These are phyloP conservation scores for Tarenaya hassleriana DNA, from an alignment of 345 rosid genomes.

Conservation along the genomic window DNA sequence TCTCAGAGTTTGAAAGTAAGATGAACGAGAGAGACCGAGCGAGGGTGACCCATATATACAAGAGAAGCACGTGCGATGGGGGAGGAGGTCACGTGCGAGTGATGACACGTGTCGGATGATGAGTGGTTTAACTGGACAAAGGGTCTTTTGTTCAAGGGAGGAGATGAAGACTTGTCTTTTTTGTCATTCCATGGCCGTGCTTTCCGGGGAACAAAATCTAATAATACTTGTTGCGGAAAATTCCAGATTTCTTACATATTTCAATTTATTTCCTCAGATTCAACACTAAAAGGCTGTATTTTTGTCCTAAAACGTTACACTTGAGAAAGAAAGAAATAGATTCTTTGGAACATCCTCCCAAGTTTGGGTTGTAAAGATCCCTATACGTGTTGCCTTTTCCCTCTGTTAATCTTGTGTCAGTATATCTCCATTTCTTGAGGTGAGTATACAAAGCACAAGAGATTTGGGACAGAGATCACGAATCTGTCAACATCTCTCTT, in stretches of 20 bases:
- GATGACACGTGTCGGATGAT: not conserved
- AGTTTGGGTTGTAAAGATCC: no score
- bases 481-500: constrained; percentile 3
- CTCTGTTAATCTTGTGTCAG: no score
- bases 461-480: not conserved
- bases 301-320: no score
- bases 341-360: no score
- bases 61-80: constrained; percentile 17
- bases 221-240: not conserved
- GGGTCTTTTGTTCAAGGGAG: constrained; percentile 11
- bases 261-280: no score
- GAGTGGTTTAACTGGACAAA: constrained; percentile 7
- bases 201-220: constrained; percentile 14
- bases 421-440: no score
- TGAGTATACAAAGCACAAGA: no score
- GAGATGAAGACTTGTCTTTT: constrained; percentile 7
- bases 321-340: no score
- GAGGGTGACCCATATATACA: constrained; percentile 16
- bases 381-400: no score
- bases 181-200: constrained; percentile 12
- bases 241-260: not conserved
- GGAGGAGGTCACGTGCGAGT: not conserved
- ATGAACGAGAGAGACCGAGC: constrained; percentile 9
- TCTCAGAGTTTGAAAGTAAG: not conserved
- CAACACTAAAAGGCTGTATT: no score